phyloP scores from a whole-genome alignment of 1,139 yeast genomes.

The Yamadazyma aaseri region DNA sequence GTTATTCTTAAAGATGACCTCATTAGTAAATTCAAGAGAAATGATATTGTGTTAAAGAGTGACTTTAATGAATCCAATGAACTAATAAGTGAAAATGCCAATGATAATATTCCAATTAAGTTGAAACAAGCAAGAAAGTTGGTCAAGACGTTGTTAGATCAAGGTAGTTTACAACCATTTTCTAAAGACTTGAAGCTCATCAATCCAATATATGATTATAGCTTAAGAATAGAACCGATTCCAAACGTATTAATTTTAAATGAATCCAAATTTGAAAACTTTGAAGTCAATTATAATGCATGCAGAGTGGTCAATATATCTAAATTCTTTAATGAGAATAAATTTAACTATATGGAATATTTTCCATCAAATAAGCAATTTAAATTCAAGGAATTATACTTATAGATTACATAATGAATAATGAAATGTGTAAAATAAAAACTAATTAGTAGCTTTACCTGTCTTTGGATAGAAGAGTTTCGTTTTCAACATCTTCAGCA shows the following conservation, averaged over 20 bases:
- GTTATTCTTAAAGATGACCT: constrained; percentile 71
- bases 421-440: too few species aligned
- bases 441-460: neutral
- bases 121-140: constrained; percentile 69
- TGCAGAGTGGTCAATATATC: constrained; percentile 80
- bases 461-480: constrained; percentile 1
- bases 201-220: constrained; percentile 67
- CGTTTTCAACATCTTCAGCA: constrained; percentile 40
- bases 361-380: constrained; percentile 55
- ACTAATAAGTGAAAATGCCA: constrained; percentile 18
- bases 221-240: constrained; percentile 70
- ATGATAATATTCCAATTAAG: constrained; percentile 30
- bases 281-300: constrained; percentile 78
- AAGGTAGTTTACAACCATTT: constrained; percentile 86
- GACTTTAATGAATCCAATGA: constrained; percentile 28
- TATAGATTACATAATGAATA: constrained; percentile 12
- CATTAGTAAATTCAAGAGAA: constrained; percentile 66
- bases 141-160: constrained; percentile 79
- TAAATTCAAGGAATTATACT: constrained; percentile 47
- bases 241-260: constrained; percentile 68
- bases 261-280: constrained; percentile 69
- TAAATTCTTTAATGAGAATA: constrained; percentile 42
- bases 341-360: constrained; percentile 69
- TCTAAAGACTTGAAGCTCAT: constrained; percentile 58
- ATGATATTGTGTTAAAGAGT: constrained; percentile 56